Percentiles rank a stretch among this genome's conserved stretches.
phyloP scores from a whole-genome alignment of 306 rosid species.

The Cicer pinnatifidum region DNA sequence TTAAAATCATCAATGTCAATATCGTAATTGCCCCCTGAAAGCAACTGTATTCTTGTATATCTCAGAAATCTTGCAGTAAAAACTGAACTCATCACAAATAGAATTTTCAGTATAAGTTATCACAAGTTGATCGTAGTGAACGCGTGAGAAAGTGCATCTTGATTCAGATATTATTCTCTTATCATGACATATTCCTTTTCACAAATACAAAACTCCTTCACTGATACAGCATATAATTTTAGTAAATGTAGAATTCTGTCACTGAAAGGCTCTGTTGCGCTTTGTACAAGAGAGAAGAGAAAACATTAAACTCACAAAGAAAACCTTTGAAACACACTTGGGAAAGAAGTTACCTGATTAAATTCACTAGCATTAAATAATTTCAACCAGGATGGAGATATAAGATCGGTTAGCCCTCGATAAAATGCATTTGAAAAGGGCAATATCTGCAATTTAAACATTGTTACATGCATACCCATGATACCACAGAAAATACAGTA shows the following conservation, averaged over 20 bases:
- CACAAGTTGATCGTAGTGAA: constrained; percentile 11
- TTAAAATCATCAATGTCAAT: constrained; percentile 86
- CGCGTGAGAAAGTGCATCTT: constrained; percentile 19
- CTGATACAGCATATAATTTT: constrained; percentile 6
- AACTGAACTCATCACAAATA: constrained; percentile 34
- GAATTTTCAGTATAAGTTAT: constrained; percentile 10
- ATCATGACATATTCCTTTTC: constrained; percentile 24
- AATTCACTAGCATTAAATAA: constrained; percentile 91
- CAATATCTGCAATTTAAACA: constrained; percentile 72
- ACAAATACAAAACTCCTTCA: constrained; percentile 34
- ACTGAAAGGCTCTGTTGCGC: constrained; percentile 21
- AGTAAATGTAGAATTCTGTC: constrained; percentile 14
- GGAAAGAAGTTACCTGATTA: constrained; percentile 77
- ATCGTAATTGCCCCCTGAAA: constrained; percentile 96
- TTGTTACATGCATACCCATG: constrained; percentile 40
- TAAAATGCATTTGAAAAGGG: constrained; percentile 88
- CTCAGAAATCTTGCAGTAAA: constrained; percentile 46
- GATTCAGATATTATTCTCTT: constrained; percentile 34
- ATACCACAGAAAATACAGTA: constrained; percentile 18
- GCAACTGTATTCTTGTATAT: constrained; percentile 66
- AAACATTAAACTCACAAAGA: constrained; percentile 33
- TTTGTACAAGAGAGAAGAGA: constrained; percentile 20
- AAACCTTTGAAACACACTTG: constrained; percentile 31
- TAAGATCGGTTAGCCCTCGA: constrained; percentile 88
- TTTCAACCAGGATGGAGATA: constrained; percentile 96